Evolutionary conservation across 1,139 yeast species (phyloP).

Genomic region (Suhomyces yuchorum): DNA sequence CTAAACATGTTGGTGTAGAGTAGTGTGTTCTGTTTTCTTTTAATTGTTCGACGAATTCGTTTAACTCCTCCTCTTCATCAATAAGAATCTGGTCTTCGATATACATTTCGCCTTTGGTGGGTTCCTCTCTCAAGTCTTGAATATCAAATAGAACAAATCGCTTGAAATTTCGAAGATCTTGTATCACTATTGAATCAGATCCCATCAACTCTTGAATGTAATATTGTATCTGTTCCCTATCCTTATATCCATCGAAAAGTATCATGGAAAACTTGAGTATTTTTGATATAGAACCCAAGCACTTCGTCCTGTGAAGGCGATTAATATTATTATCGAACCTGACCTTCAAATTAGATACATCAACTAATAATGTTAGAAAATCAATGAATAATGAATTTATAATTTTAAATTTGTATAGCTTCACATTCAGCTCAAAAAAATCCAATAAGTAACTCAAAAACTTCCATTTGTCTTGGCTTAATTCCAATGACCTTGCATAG

Average conservation of each 20-base stretch:
- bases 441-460: constrained; percentile 27
- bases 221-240: constrained; percentile 21
- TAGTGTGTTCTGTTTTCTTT: neutral
- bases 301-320: constrained; percentile 9
- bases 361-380: constrained; percentile 27
- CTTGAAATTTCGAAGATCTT: neutral
- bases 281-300: constrained; percentile 11
- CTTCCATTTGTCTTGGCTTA: constrained; percentile 35
- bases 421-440: constrained; percentile 23
- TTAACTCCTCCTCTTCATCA: constrained; percentile 15
- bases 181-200: neutral
- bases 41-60: constrained; percentile 11
- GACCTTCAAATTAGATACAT: constrained; percentile 17
- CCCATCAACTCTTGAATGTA: constrained; percentile 8
- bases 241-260: constrained; percentile 40
- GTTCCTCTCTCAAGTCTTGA: constrained; percentile 1
- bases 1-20: neutral
- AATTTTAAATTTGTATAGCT: constrained; percentile 22
- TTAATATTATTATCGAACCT: constrained; percentile 9
- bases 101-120: neutral
- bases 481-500: constrained; percentile 28
- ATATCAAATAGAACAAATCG: constrained; percentile 1
- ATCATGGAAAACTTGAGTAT: constrained; percentile 12
- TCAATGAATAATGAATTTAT: constrained; percentile 23
- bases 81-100: neutral